Evolutionary conservation across 1,139 yeast species (phyloP).

Genomic region (Ashbya aceris): DNA sequence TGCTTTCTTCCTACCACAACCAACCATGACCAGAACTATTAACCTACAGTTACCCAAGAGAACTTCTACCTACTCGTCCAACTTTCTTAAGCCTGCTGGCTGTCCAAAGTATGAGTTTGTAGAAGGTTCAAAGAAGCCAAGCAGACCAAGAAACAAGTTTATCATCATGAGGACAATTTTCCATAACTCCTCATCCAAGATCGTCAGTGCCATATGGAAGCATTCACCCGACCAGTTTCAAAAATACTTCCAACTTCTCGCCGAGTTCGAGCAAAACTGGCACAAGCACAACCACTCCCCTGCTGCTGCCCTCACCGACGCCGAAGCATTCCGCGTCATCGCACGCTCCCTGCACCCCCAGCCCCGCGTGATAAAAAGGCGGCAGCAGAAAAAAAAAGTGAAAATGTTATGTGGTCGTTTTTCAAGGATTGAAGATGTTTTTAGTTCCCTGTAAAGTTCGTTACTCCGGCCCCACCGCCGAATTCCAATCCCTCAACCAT

Average conservation of each 20-base stretch:
- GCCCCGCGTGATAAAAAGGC: conserved; percentile 1
- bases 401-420: conserved; percentile 5
- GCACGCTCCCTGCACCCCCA: conserved; percentile 2
- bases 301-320: conserved; percentile 4
- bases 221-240: conserved; percentile 4
- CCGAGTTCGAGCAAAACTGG: conserved; percentile 6
- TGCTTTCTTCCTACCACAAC: not conserved
- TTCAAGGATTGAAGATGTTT: conserved; percentile 5
- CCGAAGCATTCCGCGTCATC: conserved; percentile 1
- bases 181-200: conserved; percentile 5
- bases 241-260: conserved; percentile 4
- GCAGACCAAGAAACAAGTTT: conserved; percentile 7
- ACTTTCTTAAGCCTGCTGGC: conserved; percentile 3
- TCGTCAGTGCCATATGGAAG: conserved; percentile 5
- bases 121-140: conserved; percentile 2
- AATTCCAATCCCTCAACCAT: conserved; percentile 14
- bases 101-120: conserved; percentile 3
- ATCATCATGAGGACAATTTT: conserved; percentile 6
- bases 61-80: conserved; percentile 3
- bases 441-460: conserved; percentile 21
- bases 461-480: conserved; percentile 15
- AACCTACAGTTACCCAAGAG: conserved; percentile 3
- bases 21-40: conserved; percentile 1
- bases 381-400: conserved; percentile 4
- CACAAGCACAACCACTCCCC: conserved; percentile 1